A percentile compares a stretch with the other conserved stretches of the same genome.
Conservation (phyloP, 176 grass and related monocot species). For the Raddia guianensis region DNA sequence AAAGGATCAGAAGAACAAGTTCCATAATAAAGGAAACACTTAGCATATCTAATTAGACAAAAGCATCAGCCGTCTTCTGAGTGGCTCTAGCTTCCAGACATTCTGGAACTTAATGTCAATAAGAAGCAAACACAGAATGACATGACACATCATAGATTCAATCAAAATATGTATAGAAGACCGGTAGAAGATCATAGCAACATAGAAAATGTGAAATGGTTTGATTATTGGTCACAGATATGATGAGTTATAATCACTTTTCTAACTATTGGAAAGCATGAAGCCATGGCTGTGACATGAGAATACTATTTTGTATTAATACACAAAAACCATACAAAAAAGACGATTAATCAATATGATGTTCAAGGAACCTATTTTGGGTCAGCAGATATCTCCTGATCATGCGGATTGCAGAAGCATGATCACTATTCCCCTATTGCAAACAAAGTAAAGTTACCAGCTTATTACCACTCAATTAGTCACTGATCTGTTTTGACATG, state of each 20-base stretch:
- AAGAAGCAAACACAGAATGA: not conserved
- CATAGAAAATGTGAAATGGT: not conserved
- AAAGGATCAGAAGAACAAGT: no score
- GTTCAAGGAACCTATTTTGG: not conserved
- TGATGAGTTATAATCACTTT: not conserved
- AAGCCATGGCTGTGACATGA: not conserved
- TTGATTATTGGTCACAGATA: not conserved
- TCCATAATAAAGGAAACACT: no score
- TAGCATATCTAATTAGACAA: no score
- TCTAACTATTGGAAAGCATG: not conserved
- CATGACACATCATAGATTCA: not conserved
- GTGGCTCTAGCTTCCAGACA: not conserved
- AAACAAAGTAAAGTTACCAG: not conserved
- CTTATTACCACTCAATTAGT: not conserved
- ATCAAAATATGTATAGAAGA: slow-evolving; percentile 7
- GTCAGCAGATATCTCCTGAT: not conserved
- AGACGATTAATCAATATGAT: not conserved
- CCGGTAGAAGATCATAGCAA: not conserved
- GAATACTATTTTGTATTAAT: not conserved
- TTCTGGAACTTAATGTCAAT: not conserved
- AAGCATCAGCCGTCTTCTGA: no score
- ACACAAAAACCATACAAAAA: not conserved
- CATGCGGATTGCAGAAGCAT: not conserved
- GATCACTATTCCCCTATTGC: not conserved
- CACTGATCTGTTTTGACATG: not conserved